Base-by-base conservation (phyloP, 768 basidiomycete species). In the Ramaria rubella region DNA sequence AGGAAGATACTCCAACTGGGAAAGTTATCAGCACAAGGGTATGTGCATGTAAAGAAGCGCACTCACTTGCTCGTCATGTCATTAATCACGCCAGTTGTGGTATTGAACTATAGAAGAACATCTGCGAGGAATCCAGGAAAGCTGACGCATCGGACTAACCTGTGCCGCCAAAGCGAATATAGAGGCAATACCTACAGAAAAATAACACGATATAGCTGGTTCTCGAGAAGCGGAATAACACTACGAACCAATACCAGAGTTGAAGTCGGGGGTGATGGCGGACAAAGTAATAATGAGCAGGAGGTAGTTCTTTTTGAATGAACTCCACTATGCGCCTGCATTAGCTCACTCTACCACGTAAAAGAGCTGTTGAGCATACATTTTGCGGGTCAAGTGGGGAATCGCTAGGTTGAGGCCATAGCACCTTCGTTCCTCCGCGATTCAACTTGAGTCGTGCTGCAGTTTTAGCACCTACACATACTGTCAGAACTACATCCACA, bases 371-470 rank as follows among this genome's bases (percentile, higher is more conserved):
- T 48, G 27, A 19, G 65, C 73, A 51, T 42, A 77, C 80, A 61
- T 83, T 85, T 68, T 85, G 83, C 17, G 84, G 85, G 62, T 86
- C 83, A n/a, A 77, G 70, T 0, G 77, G 75, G 44, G 80, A 75
- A 61, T 85, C 79, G 1, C 78, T 76, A 1, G 85, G 84, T 62
- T 86, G 85, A 19, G 85, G 85, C 82, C 84, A 86, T 0, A 87
- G 74, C 9, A 86, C 77, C 49, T 75, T 81, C 17, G 71, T 77
- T 0, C 84, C 83, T 55, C 83, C 81, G 17, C 62, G 58, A 4
- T 79, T 75, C 6, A 83, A 70, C 72, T 86, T 86, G 52, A 86
- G 71, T 48, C 64, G 73, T 4, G 76, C 69, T 0, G 83, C 82
- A 36, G 83, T 65, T n/a, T 56, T 56, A 15, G 38, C 17, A 33